A percentile compares a stretch with the other conserved stretches of the same genome.
These are phyloP conservation scores for Suhomyces canberraensis DNA, from an alignment of 805 yeast genomes.

Conservation along the genomic window DNA sequence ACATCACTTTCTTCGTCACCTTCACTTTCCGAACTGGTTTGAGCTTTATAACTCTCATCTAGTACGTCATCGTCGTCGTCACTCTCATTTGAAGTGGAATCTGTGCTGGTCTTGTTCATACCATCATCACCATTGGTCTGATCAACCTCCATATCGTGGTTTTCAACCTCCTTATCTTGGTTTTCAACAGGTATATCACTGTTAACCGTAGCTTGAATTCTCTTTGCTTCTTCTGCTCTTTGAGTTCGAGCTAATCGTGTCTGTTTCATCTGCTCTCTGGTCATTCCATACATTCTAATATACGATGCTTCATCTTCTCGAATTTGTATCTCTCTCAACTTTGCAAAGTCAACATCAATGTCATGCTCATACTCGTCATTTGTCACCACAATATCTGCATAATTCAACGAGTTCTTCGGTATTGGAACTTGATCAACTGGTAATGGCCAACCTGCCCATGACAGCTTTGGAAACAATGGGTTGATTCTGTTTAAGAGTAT, in stretches of 20 bases:
- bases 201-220: too few species aligned
- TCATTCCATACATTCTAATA: too few species aligned
- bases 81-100: too few species aligned
- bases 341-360: constrained; percentile 8
- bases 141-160: too few species aligned
- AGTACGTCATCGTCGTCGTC: constrained; percentile 2
- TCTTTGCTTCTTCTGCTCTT: too few species aligned
- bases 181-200: too few species aligned
- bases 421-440: constrained; percentile 31
- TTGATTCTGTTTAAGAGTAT: constrained; percentile 41
- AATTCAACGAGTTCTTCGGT: constrained; percentile 24
- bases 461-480: constrained; percentile 31
- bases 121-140: too few species aligned
- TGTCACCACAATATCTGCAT: constrained; percentile 17
- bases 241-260: too few species aligned
- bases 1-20: constrained; percentile 3
- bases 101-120: too few species aligned
- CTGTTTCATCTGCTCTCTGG: too few species aligned
- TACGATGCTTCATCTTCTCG: too few species aligned
- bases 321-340: background rate
- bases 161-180: too few species aligned
- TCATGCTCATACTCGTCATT: constrained; percentile 7
- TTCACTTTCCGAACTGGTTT: background rate
- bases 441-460: constrained; percentile 66
- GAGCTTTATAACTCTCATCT: background rate